phyloP scores from a whole-genome alignment of 805 yeast genomes.

The Helenozyma rhizophorensis region DNA sequence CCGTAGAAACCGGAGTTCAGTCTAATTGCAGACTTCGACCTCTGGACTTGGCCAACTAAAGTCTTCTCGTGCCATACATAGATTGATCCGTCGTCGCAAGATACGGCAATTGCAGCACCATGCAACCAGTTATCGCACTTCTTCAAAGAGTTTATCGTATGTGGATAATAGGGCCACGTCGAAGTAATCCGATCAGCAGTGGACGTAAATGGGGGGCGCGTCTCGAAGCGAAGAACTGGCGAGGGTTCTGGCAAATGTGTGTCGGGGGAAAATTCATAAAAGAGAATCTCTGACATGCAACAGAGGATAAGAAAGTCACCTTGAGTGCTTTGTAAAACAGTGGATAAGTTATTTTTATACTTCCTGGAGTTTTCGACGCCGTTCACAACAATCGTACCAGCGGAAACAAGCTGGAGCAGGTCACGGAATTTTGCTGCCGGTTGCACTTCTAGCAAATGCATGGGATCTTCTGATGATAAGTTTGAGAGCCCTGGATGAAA shows the following conservation, averaged over 20 bases:
- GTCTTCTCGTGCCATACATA: conserved; percentile 31
- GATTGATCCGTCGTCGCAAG: conserved; percentile 54
- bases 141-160: conserved; percentile 50
- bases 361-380: conserved; percentile 25
- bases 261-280: conserved; percentile 27
- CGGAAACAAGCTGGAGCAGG: conserved; percentile 20
- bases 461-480: conserved; percentile 12
- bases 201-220: conserved; percentile 38
- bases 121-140: conserved; percentile 28
- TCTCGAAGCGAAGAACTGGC: conserved; percentile 34
- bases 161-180: conserved; percentile 53
- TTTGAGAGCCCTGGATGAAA: conserved; percentile 15
- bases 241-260: conserved; percentile 23
- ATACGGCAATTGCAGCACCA: conserved; percentile 42
- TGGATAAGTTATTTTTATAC: conserved; percentile 39
- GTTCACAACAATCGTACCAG: conserved; percentile 18
- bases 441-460: conserved; percentile 18
- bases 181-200: conserved; percentile 38
- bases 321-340: conserved; percentile 15
- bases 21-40: not conserved
- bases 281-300: conserved; percentile 29
- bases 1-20: conserved; percentile 15
- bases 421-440: conserved; percentile 38
- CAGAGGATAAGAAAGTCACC: conserved; percentile 28
- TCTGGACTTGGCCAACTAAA: conserved; percentile 17